These are phyloP conservation scores for Tolypocladium guangdongense DNA, from an alignment of 2,329 filamentous ascomycete genomes.

Conservation along the genomic window DNA sequence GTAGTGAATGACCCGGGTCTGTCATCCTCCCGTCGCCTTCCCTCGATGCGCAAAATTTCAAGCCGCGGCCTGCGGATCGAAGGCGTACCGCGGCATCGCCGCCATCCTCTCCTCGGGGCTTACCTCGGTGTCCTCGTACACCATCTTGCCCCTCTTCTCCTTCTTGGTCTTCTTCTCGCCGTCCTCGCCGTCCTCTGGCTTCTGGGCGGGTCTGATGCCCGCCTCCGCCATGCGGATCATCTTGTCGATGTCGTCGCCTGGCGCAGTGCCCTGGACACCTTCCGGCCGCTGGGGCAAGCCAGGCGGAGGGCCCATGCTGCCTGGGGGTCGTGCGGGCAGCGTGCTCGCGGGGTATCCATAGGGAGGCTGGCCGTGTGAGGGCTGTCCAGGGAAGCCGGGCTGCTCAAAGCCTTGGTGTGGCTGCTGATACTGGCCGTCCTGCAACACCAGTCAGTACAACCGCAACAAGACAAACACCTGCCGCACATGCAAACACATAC, in stretches of 20 bases:
- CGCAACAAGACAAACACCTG: too few relatives aligned
- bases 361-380: constrained; percentile 9
- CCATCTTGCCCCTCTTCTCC: constrained; percentile 57
- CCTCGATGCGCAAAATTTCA: background rate
- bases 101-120: constrained; percentile 91
- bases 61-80: constrained; percentile 12
- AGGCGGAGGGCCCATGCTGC: constrained; percentile 22
- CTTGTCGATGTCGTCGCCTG: constrained; percentile 53
- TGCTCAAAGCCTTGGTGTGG: constrained; percentile 12
- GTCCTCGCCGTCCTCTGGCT: constrained; percentile 28
- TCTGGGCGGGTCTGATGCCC: constrained; percentile 37
- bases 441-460: background rate
- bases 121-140: constrained; percentile 69
- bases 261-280: constrained; percentile 18
- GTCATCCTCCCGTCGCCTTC: background rate
- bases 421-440: constrained; percentile 14
- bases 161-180: constrained; percentile 56
- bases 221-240: constrained; percentile 55
- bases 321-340: constrained; percentile 35
- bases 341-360: constrained; percentile 25
- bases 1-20: background rate
- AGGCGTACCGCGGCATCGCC: constrained; percentile 63
- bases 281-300: constrained; percentile 34
- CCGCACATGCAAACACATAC: constrained; percentile 33
- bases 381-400: constrained; percentile 12